phyloP scores from a whole-genome alignment of 1,139 yeast species.

The Candida sanyaensis region DNA sequence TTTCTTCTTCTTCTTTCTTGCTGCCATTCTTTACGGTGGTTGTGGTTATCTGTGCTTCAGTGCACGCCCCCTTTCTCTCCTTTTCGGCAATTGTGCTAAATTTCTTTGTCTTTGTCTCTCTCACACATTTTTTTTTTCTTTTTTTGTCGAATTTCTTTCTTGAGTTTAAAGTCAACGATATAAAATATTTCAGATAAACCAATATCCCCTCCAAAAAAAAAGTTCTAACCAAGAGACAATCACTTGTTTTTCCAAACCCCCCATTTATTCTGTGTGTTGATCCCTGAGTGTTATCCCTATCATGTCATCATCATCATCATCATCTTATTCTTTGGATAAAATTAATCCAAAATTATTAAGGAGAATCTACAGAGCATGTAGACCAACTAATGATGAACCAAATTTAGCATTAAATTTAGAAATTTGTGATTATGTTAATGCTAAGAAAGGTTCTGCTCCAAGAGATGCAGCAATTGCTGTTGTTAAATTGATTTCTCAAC shows the following conservation, averaged over 20 bases:
- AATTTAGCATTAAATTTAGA: conserved; percentile 86
- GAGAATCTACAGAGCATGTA: conserved; percentile 83
- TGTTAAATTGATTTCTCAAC: conserved; percentile 78
- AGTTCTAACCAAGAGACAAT: too few relatives aligned
- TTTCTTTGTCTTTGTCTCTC: too few relatives aligned
- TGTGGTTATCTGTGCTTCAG: conserved; percentile 3
- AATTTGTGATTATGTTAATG: conserved; percentile 90
- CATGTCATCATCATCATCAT: too few relatives aligned
- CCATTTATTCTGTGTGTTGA: too few relatives aligned
- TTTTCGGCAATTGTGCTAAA: background rate
- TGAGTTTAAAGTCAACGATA: too few relatives aligned
- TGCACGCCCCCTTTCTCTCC: background rate
- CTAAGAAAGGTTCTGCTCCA: conserved; percentile 88
- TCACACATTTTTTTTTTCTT: too few relatives aligned
- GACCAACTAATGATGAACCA: conserved; percentile 83
- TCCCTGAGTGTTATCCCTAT: too few relatives aligned
- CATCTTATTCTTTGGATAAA: conserved; percentile 44
- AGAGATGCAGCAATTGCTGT: conserved; percentile 93
- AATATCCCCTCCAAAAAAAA: too few relatives aligned
- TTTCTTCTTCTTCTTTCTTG: conserved; percentile 1
- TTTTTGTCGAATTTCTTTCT: too few relatives aligned
- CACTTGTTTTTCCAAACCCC: too few relatives aligned
- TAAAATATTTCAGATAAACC: too few relatives aligned
- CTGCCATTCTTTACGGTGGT: background rate
- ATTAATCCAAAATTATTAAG: conserved; percentile 62